Conservation (phyloP, 192 early-diverging fungal species). For the Podila epicladia region DNA sequence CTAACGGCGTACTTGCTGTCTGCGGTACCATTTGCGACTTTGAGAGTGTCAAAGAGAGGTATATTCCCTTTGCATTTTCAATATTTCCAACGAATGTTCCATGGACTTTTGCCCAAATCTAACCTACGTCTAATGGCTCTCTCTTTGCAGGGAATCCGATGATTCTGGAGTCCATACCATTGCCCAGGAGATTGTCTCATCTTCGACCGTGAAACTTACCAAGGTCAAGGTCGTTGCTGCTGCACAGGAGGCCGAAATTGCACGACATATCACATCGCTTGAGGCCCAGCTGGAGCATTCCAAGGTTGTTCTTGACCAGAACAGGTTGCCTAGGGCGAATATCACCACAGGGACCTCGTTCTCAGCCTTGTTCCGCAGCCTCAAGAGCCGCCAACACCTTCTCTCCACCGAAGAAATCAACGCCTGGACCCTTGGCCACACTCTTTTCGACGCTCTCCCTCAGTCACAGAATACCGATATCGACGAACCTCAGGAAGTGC, state of each 20-base stretch:
- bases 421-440: conserved; percentile 43
- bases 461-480: conserved; percentile 5
- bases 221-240: conserved; percentile 19
- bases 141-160: not conserved
- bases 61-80: not conserved
- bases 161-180: not conserved
- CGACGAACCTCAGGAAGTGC: conserved; percentile 24
- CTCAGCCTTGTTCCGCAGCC: conserved; percentile 20
- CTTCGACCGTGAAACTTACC: conserved; percentile 7
- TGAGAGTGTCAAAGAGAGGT: conserved; percentile 40
- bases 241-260: conserved; percentile 7
- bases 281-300: conserved; percentile 22
- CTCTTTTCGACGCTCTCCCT: conserved; percentile 33
- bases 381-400: conserved; percentile 23
- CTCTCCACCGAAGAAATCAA: conserved; percentile 36
- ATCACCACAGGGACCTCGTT: conserved; percentile 32
- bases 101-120: too few species aligned
- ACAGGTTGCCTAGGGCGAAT: conserved; percentile 16
- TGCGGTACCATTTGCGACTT: conserved; percentile 53
- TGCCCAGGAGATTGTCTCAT: conserved; percentile 1
- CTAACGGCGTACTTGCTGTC: conserved; percentile 73
- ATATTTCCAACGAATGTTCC: too few species aligned
- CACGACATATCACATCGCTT: conserved; percentile 20
- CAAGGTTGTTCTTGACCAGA: conserved; percentile 24
- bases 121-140: not conserved